Evolutionary conservation across 768 basidiomycete species (phyloP).

Genomic region (Peribolospora kevripleyi): DNA sequence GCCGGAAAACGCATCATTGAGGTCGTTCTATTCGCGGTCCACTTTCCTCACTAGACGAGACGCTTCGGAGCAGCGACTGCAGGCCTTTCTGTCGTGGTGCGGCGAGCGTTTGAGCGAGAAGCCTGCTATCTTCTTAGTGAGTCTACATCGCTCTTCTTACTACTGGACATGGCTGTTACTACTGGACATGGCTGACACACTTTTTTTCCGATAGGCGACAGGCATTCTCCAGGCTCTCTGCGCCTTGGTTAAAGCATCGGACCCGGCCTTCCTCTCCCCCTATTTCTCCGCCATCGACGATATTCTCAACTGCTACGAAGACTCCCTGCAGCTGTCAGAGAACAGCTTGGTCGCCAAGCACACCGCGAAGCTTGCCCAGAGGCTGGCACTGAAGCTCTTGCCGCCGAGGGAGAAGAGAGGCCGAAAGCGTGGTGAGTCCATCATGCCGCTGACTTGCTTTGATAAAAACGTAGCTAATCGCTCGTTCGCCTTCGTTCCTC

Average conservation of each 20-base stretch:
- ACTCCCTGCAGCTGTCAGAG: not conserved
- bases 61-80: too few relatives aligned
- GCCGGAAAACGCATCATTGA: too few relatives aligned
- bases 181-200: slow-evolving; percentile 10
- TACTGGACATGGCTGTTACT: slow-evolving; percentile 7
- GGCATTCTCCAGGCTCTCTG: slow-evolving; percentile 45
- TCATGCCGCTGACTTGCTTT: slow-evolving; percentile 1
- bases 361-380: slow-evolving; percentile 40
- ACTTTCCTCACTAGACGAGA: too few relatives aligned
- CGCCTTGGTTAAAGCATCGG: slow-evolving; percentile 39
- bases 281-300: slow-evolving; percentile 21
- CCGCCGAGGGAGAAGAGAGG: slow-evolving; percentile 25
- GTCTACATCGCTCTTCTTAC: slow-evolving; percentile 2
- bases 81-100: too few relatives aligned
- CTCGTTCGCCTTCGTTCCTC: too few relatives aligned
- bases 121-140: too few relatives aligned
- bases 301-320: slow-evolving; percentile 18
- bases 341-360: slow-evolving; percentile 38
- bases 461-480: too few relatives aligned
- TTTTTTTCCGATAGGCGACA: slow-evolving; percentile 31
- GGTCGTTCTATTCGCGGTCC: too few relatives aligned
- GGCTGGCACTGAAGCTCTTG: slow-evolving; percentile 35
- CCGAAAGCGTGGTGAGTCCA: slow-evolving; percentile 24
- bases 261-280: slow-evolving; percentile 7
- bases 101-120: too few relatives aligned